phyloP scores from a whole-genome alignment of 139 green algal genomes.

The Volvox africanus region DNA sequence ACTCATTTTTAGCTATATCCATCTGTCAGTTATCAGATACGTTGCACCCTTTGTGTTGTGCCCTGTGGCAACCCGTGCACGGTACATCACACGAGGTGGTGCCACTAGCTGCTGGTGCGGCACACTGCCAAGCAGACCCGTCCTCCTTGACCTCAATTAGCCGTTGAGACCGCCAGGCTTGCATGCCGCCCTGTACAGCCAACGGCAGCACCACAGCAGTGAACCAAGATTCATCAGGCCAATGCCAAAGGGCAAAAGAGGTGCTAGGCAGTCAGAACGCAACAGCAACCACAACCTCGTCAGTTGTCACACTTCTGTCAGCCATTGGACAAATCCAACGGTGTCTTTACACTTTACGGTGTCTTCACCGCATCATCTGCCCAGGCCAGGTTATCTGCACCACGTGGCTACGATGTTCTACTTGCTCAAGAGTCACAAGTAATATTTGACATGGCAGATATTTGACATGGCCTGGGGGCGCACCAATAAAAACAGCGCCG shows the following conservation, averaged over 20 bases:
- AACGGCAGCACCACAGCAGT: neutral
- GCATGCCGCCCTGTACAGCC: slow-evolving; percentile 38
- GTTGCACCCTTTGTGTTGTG: too few relatives aligned
- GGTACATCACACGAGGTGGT: too few relatives aligned
- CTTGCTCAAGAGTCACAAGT: neutral
- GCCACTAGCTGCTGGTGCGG: too few relatives aligned
- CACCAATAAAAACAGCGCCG: neutral
- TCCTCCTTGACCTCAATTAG: slow-evolving; percentile 43
- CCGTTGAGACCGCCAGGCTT: slow-evolving; percentile 35
- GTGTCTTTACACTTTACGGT: neutral
- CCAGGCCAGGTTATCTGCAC: neutral
- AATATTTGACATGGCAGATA: neutral
- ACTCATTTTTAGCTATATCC: too few relatives aligned
- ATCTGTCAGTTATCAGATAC: too few relatives aligned
- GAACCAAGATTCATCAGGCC: neutral
- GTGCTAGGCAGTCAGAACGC: neutral
- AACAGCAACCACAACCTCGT: neutral
- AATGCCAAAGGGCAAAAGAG: neutral
- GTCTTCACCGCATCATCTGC: neutral
- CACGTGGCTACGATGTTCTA: too few relatives aligned
- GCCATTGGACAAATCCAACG: too few relatives aligned
- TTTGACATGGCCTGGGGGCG: neutral
- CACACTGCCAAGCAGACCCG: neutral
- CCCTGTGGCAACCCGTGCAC: too few relatives aligned
- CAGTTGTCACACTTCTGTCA: too few relatives aligned